Conservation (phyloP, 2,329 filamentous ascomycete genomes). For the Alternaria sp. region DNA sequence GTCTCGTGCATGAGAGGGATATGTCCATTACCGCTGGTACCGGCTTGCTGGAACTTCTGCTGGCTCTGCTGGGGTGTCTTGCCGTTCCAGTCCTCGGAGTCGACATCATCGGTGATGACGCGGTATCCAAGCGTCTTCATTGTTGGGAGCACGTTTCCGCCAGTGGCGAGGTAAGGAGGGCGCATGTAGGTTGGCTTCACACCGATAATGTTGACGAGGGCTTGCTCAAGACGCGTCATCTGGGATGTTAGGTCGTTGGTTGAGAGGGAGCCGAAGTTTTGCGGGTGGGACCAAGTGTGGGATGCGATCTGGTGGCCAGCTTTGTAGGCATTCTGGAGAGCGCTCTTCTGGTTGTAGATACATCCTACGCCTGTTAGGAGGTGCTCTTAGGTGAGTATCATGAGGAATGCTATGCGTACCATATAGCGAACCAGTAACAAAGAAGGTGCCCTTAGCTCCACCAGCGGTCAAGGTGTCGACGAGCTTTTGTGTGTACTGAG, state of each 20-base stretch:
- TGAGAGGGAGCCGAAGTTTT: constrained; percentile 45
- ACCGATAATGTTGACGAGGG: constrained; percentile 49
- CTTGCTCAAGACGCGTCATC: constrained; percentile 47
- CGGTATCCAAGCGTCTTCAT: constrained; percentile 48
- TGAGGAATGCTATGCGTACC: constrained; percentile 12
- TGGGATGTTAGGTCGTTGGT: constrained; percentile 40
- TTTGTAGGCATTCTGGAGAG: constrained; percentile 44
- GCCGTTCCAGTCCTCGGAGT: constrained; percentile 48
- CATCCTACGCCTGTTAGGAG: constrained; percentile 21
- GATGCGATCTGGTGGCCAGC: constrained; percentile 50
- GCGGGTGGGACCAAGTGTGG: constrained; percentile 47
- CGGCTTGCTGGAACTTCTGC: constrained; percentile 43
- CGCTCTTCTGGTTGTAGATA: constrained; percentile 46
- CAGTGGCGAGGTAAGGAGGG: constrained; percentile 47
- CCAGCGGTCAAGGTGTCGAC: constrained; percentile 42
- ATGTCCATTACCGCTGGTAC: constrained; percentile 46
- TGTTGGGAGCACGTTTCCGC: constrained; percentile 41
- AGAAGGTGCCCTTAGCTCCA: constrained; percentile 49
- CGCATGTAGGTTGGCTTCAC: constrained; percentile 51
- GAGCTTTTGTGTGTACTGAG: constrained; percentile 47
- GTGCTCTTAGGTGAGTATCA: not conserved
- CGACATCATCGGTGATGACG: constrained; percentile 48
- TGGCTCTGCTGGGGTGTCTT: constrained; percentile 45
- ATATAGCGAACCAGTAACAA: constrained; percentile 44
- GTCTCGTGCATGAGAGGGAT: constrained; percentile 51